Base-by-base conservation (phyloP, 2,329 filamentous ascomycete species). In the Endothia cerciana region DNA sequence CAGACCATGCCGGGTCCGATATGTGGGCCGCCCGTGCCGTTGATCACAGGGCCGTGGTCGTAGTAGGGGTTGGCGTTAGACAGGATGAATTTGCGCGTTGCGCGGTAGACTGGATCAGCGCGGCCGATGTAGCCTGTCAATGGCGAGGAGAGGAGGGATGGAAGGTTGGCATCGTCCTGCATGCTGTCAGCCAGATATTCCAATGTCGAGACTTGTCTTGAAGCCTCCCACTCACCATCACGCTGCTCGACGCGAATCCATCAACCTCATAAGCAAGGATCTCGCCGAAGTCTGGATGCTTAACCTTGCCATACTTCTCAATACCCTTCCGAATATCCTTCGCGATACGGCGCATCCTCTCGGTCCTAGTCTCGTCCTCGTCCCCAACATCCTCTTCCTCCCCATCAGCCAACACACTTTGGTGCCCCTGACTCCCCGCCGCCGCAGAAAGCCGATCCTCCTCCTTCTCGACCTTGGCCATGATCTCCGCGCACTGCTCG, bases 201-300 rank as follows among this genome's bases (percentile, higher is more conserved):
- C 28, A 22, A n/a, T 41, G 30, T 25, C 30, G 30, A 28, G n/a
- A 8, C 13, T 40, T 58, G 5, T 25, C 6, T 40, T 11, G 30
- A 17, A 13, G 19, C 4, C 8, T 25, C 25, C 7, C 6, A 36
- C 64, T 60, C 10, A 68, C 67, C 67, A 70, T 70, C 43, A 68
- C 41, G 60, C 61, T 69, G 47, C 47, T 59, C 13, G 67, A 69
- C 30, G 58, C 62, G 69, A 86, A 89, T 25, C 87, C 87, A 71
- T 89, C 87, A 57, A 88, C 83, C 74, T 89, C 87, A 71, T 82
- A 89, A 1, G 87, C 87, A 71, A 88, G 89, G n/a, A 89, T 86
- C 45, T 83, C 75, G 33, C 88, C 88, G 69, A 85, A 88, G 7
- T 79, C 82, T 19, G 85, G 82, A 74, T 89, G 85, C 10, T 68